These are phyloP conservation scores for Wickerhamomyces sydowiorum DNA, from an alignment of 805 yeast species.

Conservation along the genomic window DNA sequence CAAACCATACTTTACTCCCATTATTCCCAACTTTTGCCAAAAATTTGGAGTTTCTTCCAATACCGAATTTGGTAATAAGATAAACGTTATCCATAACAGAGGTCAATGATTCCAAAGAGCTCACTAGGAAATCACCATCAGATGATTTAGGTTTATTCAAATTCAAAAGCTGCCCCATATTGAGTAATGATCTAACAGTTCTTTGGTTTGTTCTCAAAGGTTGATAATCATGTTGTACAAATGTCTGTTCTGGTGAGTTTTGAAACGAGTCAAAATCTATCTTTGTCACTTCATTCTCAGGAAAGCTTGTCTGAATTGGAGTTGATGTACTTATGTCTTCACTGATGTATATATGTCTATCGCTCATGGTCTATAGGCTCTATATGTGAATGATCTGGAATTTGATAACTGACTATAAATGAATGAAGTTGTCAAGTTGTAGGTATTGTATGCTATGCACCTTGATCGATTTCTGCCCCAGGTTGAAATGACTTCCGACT, in stretches of 20 bases:
- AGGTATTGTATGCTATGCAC: too few species aligned
- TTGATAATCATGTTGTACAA: neutral
- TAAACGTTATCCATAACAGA: constrained; percentile 15
- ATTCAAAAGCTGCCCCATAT: constrained; percentile 9
- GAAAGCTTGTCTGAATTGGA: neutral
- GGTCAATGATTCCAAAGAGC: constrained; percentile 10
- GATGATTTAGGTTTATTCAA: constrained; percentile 1
- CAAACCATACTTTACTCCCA: constrained; percentile 15
- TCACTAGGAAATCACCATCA: constrained; percentile 6
- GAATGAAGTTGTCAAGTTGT: too few species aligned
- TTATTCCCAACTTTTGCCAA: constrained; percentile 2
- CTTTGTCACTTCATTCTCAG: neutral
- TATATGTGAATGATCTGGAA: too few species aligned
- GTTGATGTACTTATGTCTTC: neutral
- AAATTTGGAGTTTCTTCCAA: constrained; percentile 8
- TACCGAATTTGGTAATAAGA: constrained; percentile 10
- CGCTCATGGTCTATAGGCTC: neutral
- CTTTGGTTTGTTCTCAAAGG: constrained; percentile 5
- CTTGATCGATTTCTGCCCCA: too few species aligned
- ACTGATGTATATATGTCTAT: neutral
- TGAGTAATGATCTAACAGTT: constrained; percentile 9
- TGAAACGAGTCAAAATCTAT: neutral
- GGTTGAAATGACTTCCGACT: too few species aligned
- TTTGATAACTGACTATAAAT: too few species aligned
- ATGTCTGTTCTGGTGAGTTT: neutral